Base-by-base conservation (phyloP, 768 basidiomycete species). In the Clathrus columnatus region DNA sequence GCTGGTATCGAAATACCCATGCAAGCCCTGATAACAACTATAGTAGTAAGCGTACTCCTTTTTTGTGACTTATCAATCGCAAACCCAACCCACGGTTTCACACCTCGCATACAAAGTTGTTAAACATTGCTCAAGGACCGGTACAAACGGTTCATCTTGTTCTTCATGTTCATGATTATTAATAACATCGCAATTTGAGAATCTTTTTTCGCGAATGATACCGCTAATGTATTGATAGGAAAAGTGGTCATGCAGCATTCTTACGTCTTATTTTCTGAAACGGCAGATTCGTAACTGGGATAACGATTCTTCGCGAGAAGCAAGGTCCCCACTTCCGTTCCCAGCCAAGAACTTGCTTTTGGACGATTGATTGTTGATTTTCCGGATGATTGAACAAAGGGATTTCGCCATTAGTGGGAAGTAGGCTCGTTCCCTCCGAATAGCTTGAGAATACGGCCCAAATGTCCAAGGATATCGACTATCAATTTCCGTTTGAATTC, bases 391-490 rank as follows among this genome's bases (percentile, higher is more conserved):
- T 24, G 70, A 69, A 27, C 68, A 61, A 36, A 87, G 68, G 3
- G 83, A 81, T 2, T 63, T 66, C 30, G 74, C 70, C 41, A 87
- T 74, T 7, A 75, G 71, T 6, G 69, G 65, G 59, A 82, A 79
- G 53, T 74, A 74, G 3, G 65, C 55, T 23, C 65, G 63, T 67
- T 90, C 87, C 11, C 69, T 54, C 54, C 80, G 77, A 29, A 85
- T 71, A 72, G 79, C 80, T 84, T 87, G 62, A 48, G 30, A 26
- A 56, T 82, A 82, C 24, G 73, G 67, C 2, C 88, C 88, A 65
- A 90, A 91, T 54, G 89, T 78, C 36, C 87, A 72, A 20, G 88
- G 88, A 69, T 89, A 88, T 2, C 82, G 81, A 62, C 88, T 90
- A 61, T 28, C 42, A 47, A 44, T 43, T 18, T 48, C 36, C 20